A percentile compares a stretch with the other conserved stretches of the same genome.
phyloP scores from a whole-genome alignment of 2,329 filamentous ascomycete genomes.

The Tricladium varicosporioides region DNA sequence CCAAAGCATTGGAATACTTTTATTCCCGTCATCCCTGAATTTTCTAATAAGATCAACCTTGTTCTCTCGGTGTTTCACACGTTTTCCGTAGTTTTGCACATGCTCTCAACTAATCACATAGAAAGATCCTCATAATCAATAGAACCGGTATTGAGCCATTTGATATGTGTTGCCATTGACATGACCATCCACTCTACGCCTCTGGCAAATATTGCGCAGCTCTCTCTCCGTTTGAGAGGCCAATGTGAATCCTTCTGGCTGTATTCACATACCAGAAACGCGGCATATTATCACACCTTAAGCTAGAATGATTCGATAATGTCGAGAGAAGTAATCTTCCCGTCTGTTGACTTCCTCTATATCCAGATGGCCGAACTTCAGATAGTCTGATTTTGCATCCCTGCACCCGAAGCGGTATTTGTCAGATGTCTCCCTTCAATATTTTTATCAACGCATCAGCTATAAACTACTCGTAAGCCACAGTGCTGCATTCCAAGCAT shows the following conservation, averaged over 20 bases:
- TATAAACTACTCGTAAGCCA: conserved; percentile 15
- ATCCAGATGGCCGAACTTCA: conserved; percentile 17
- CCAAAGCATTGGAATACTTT: not conserved
- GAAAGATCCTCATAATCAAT: conserved; percentile 22
- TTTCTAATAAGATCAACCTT: conserved; percentile 14
- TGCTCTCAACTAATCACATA: conserved; percentile 2
- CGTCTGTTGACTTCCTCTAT: not conserved
- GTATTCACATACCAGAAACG: conserved; percentile 14
- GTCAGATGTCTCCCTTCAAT: conserved; percentile 14
- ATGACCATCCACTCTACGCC: conserved; percentile 15
- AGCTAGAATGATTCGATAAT: not conserved
- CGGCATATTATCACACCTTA: not conserved
- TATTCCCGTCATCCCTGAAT: conserved; percentile 10
- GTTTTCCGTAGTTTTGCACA: conserved; percentile 14
- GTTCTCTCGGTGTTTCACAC: conserved; percentile 8
- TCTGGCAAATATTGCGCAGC: conserved; percentile 11
- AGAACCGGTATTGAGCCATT: conserved; percentile 22
- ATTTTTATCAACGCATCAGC: conserved; percentile 13
- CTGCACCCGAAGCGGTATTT: conserved; percentile 1
- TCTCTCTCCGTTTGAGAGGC: conserved; percentile 14
- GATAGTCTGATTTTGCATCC: conserved; percentile 16
- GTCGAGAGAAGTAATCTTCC: not conserved
- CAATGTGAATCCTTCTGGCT: conserved; percentile 24
- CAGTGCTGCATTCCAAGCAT: conserved; percentile 11
- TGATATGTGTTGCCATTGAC: conserved; percentile 20